These are phyloP conservation scores for Diplodia seriata DNA, from an alignment of 2,329 filamentous ascomycete species.

Conservation along the genomic window DNA sequence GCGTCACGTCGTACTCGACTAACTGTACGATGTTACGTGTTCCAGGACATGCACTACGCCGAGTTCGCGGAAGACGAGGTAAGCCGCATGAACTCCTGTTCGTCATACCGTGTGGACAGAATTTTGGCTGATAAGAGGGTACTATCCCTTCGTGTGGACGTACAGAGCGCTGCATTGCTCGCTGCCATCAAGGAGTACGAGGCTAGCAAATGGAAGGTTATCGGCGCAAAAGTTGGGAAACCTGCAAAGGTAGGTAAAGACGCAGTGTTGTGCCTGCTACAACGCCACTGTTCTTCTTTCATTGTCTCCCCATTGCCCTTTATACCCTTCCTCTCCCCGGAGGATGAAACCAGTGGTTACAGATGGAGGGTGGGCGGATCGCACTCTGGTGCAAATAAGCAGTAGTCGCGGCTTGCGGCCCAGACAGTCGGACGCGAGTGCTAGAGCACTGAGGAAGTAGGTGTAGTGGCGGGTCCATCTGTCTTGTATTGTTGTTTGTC, in stretches of 20 bases:
- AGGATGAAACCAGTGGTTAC: conserved; percentile 12
- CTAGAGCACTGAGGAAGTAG: neutral
- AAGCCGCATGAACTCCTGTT: conserved; percentile 46
- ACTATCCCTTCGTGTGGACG: conserved; percentile 34
- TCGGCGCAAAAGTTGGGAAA: conserved; percentile 96
- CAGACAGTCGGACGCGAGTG: conserved; percentile 12
- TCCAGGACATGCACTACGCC: conserved; percentile 97
- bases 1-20: conserved; percentile 22
- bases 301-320: neutral
- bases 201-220: conserved; percentile 97
- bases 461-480: conserved; percentile 7
- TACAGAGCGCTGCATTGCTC: conserved; percentile 73
- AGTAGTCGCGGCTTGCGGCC: neutral
- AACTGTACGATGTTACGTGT: conserved; percentile 27
- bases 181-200: conserved; percentile 99
- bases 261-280: conserved; percentile 12
- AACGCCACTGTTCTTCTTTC: conserved; percentile 20
- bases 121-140: conserved; percentile 30
- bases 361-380: conserved; percentile 1
- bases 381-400: neutral
- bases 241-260: conserved; percentile 78
- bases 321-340: neutral
- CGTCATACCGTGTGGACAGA: conserved; percentile 17
- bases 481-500: conserved; percentile 19
- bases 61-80: conserved; percentile 98